phyloP scores from a whole-genome alignment of 352 stramenopile species.

The Globisporangium carolinianum region DNA sequence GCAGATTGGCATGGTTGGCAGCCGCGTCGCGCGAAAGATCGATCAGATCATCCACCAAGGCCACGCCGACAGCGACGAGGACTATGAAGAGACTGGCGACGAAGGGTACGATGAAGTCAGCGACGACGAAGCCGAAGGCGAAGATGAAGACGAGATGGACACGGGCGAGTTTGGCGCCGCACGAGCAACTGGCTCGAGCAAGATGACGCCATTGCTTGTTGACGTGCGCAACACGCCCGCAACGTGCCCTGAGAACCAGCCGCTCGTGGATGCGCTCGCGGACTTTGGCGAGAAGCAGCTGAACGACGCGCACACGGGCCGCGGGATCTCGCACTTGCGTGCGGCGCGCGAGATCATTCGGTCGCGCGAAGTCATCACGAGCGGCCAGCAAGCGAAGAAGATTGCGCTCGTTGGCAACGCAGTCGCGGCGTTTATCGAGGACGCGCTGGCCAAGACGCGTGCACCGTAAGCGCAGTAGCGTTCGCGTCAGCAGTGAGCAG shows the following conservation, averaged over 20 bases:
- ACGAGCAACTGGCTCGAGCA: conserved; percentile 10
- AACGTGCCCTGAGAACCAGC: conserved; percentile 43
- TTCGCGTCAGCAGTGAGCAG: not conserved
- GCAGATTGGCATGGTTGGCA: conserved; percentile 56
- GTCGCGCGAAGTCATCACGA: conserved; percentile 39
- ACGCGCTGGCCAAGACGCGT: conserved; percentile 17
- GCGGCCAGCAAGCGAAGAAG: conserved; percentile 39
- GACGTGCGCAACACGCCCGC: conserved; percentile 39
- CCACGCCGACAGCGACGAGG: conserved; percentile 58
- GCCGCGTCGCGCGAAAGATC: conserved; percentile 51
- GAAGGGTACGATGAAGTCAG: conserved; percentile 21
- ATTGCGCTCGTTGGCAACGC: conserved; percentile 56
- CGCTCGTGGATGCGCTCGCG: conserved; percentile 52
- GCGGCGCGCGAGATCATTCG: conserved; percentile 47
- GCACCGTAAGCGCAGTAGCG: not conserved
- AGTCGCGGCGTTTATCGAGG: conserved; percentile 50
- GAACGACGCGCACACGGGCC: conserved; percentile 37
- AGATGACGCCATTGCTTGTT: conserved; percentile 34
- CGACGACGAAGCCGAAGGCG: conserved; percentile 8
- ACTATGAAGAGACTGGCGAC: conserved; percentile 56
- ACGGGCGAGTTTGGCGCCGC: conserved; percentile 10
- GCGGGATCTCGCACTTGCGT: conserved; percentile 55
- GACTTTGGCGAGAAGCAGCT: conserved; percentile 55
- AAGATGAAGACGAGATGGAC: not conserved
- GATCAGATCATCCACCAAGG: conserved; percentile 69